Evolutionary conservation across 2,329 filamentous ascomycete species (phyloP), one percentile per base, ranked within the genome.

Genomic region (Cytospora piceicola): DNA sequence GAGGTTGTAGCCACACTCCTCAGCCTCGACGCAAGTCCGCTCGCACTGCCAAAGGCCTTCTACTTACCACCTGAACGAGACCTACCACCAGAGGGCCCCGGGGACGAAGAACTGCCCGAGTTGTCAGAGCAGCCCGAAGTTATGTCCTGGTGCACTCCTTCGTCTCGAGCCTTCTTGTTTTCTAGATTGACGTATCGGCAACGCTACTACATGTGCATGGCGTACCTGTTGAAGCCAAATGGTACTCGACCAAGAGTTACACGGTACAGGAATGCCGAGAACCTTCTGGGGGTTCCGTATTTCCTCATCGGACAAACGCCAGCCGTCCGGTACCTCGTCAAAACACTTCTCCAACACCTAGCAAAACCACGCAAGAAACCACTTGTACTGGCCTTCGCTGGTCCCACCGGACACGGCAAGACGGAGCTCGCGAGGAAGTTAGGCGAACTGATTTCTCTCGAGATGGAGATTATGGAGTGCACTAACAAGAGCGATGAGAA

Each of bases 381-480:
- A 0, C 70, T 81, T 0, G 73, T 81, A 3, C 59, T 82, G 8
- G 73, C 77, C 1, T 82, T 82, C 59, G 78, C 79, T 4, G 82
- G 81, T 0, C 78, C 79, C 0, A 80, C 78, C 42, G 81, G 81
- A 0, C 81, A 83, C 65, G 82, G 82, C 5, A 84, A 84, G 71
- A 83, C 81, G 0, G 80, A 83, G 65, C 70, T 84, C 15, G 80
- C 81, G 0, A 73, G 73, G 17, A 72, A 72, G 9, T 75, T 84
- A 27, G 78, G 79, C 1, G 61, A 75, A 2, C 73, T 83, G 2
- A 70, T 83, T 11, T 76, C 74, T 0, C 65, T 80, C 1, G 73
- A 77, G 2, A 68, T 78, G 30, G 68, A 77, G 14, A 68, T 70
- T 0, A 76, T 83, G 4, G 78, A 82, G 67, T 80, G 77, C 64